phyloP scores from a whole-genome alignment of 2,329 filamentous ascomycete species.

The Aspergillus unguis region DNA sequence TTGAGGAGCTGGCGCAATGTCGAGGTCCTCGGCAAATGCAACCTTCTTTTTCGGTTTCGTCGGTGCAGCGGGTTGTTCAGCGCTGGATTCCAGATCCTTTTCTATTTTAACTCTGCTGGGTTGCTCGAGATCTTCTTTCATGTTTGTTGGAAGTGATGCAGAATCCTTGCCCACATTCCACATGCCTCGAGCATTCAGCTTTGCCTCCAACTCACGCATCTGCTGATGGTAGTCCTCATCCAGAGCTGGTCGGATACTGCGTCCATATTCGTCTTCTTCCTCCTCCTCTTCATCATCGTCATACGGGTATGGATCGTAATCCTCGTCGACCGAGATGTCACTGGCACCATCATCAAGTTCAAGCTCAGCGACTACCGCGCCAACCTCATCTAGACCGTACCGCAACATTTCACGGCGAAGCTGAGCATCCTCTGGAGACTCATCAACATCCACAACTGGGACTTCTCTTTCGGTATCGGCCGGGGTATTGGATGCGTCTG shows the following conservation, averaged over 20 bases:
- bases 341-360: constrained; percentile 68
- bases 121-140: constrained; percentile 30
- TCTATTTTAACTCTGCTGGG: constrained; percentile 25
- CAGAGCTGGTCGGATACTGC: constrained; percentile 64
- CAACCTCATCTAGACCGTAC: constrained; percentile 84
- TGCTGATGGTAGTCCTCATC: constrained; percentile 71
- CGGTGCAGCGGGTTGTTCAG: constrained; percentile 12
- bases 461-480: constrained; percentile 23
- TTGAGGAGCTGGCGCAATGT: constrained; percentile 58
- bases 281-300: constrained; percentile 56
- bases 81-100: constrained; percentile 16
- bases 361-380: constrained; percentile 87
- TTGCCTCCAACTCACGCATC: constrained; percentile 82
- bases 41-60: constrained; percentile 62
- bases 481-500: constrained; percentile 20
- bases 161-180: constrained; percentile 56
- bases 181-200: constrained; percentile 59
- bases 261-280: constrained; percentile 73
- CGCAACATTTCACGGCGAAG: constrained; percentile 84
- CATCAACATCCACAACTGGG: constrained; percentile 66
- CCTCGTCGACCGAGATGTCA: constrained; percentile 52
- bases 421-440: constrained; percentile 74
- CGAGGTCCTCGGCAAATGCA: constrained; percentile 71
- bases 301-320: constrained; percentile 52
- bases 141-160: constrained; percentile 31